Evolutionary conservation across 2,329 filamentous ascomycete species (phyloP).

Genomic region (Cladobotryum mycophilum): DNA sequence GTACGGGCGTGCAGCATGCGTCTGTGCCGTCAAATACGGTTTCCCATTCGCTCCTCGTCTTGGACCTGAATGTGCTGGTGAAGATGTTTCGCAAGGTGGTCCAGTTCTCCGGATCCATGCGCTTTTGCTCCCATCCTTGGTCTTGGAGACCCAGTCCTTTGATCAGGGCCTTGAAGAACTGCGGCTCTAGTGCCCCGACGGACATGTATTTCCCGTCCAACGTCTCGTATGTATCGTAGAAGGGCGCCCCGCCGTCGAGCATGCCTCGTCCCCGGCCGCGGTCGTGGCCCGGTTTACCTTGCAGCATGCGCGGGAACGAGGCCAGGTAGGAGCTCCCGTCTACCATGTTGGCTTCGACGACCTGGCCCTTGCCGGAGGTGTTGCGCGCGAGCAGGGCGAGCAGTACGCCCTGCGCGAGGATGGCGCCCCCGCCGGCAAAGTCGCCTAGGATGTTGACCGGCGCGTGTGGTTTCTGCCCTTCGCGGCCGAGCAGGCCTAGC

Average conservation of each 20-base stretch:
- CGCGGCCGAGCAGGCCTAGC: conserved; percentile 67
- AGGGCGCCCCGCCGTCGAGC: conserved; percentile 80
- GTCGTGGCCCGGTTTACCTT: conserved; percentile 57
- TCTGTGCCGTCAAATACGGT: conserved; percentile 80
- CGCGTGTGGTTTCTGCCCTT: conserved; percentile 63
- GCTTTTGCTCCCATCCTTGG: conserved; percentile 43
- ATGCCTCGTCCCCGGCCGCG: conserved; percentile 65
- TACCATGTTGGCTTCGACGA: conserved; percentile 96
- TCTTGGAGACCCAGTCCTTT: conserved; percentile 56
- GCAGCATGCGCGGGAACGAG: conserved; percentile 65
- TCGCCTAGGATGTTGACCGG: conserved; percentile 83
- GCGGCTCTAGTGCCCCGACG: conserved; percentile 84
- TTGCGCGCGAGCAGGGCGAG: conserved; percentile 67
- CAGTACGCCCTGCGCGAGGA: conserved; percentile 74
- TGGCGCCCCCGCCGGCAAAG: conserved; percentile 83
- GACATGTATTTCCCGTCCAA: conserved; percentile 73
- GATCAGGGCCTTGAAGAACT: conserved; percentile 69
- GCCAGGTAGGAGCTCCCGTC: conserved; percentile 78
- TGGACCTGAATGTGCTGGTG: conserved; percentile 56
- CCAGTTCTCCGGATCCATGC: conserved; percentile 62
- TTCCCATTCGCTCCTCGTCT: conserved; percentile 77
- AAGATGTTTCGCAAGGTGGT: conserved; percentile 57
- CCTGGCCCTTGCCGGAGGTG: conserved; percentile 65
- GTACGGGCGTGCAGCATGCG: conserved; percentile 85
- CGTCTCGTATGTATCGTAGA: conserved; percentile 85